phyloP scores from a whole-genome alignment of 768 basidiomycete species.

The Suillus spraguei region DNA sequence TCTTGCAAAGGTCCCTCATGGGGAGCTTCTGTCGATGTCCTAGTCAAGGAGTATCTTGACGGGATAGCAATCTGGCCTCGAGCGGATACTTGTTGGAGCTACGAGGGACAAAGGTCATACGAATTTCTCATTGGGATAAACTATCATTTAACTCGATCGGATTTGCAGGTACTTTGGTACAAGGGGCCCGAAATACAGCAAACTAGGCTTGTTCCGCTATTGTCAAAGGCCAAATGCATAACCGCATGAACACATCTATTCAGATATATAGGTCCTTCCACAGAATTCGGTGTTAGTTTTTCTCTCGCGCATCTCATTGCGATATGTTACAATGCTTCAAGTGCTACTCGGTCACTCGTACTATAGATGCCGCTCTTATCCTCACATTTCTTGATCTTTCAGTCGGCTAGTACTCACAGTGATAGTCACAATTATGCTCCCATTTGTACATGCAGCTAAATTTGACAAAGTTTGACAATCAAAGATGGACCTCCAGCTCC shows the following conservation, averaged over 20 bases:
- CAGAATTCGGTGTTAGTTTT: not conserved
- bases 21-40: constrained; percentile 25
- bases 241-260: not conserved
- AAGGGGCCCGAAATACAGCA: no score
- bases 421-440: not conserved
- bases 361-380: not conserved
- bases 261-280: not conserved
- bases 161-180: no score
- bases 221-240: not conserved
- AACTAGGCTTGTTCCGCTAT: no score
- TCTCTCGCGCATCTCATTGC: not conserved
- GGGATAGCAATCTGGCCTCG: constrained; percentile 30
- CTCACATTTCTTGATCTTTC: not conserved
- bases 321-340: not conserved
- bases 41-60: constrained; percentile 28
- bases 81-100: constrained; percentile 31
- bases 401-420: not conserved
- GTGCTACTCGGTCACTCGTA: not conserved
- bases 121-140: not conserved
- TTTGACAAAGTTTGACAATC: not conserved
- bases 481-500: not conserved
- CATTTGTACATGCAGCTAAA: not conserved
- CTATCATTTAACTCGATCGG: no score
- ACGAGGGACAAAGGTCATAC: constrained; percentile 22
- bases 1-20: constrained; percentile 28